These are phyloP conservation scores for Asterionellopsis glacialis DNA, from an alignment of 108 stramenopile species.

Conservation along the genomic window DNA sequence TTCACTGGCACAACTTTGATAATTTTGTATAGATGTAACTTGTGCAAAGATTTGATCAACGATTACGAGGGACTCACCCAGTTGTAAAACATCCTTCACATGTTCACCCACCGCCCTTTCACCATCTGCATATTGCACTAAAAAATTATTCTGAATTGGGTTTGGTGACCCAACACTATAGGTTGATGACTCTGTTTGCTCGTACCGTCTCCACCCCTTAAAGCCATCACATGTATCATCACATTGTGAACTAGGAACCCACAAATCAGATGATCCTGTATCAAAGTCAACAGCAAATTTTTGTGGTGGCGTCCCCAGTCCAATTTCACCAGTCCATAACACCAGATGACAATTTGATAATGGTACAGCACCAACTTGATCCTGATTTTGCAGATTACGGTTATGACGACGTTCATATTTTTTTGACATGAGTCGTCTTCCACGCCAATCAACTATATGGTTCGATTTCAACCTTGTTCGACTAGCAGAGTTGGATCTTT, in stretches of 20 bases:
- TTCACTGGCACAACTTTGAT: slow-evolving; percentile 31
- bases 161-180: slow-evolving; percentile 21
- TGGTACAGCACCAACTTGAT: slow-evolving; percentile 11
- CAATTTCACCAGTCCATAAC: slow-evolving; percentile 42
- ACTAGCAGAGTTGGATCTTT: not conserved
- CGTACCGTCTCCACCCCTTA: slow-evolving; percentile 53
- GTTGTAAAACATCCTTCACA: slow-evolving; percentile 31
- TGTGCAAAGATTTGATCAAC: slow-evolving; percentile 46
- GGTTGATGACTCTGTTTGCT: slow-evolving; percentile 38
- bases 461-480: not conserved
- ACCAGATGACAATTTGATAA: slow-evolving; percentile 51
- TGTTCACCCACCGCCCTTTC: slow-evolving; percentile 50
- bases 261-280: slow-evolving; percentile 92
- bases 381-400: slow-evolving; percentile 4
- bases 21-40: slow-evolving; percentile 28
- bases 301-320: slow-evolving; percentile 78
- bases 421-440: not conserved
- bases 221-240: slow-evolving; percentile 45
- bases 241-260: slow-evolving; percentile 88
- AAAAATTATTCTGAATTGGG: slow-evolving; percentile 48
- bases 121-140: slow-evolving; percentile 64
- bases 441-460: not conserved
- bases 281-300: slow-evolving; percentile 90
- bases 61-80: slow-evolving; percentile 17
- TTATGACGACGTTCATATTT: not conserved